Percentiles rank a stretch among this genome's conserved stretches.
Conservation (phyloP, 768 basidiomycete species). For the Phlebiopsis gigantea region DNA sequence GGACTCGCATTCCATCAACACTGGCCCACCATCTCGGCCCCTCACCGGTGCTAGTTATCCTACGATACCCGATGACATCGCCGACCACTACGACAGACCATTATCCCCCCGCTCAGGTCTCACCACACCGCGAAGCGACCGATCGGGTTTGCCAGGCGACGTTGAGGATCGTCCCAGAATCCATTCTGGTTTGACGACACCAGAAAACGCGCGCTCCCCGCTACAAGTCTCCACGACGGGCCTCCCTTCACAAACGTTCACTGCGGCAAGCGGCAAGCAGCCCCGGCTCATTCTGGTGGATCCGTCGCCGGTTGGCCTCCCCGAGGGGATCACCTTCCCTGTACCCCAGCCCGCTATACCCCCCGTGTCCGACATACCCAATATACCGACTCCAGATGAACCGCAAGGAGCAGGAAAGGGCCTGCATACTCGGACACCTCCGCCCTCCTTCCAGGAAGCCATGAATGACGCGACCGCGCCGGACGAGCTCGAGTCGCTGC, state of each 20-base stretch:
- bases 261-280: background rate
- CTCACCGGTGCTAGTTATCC: constrained; percentile 6
- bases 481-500: constrained; percentile 8
- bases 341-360: constrained; percentile 2
- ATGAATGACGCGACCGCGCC: background rate
- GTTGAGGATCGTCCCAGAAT: constrained; percentile 8
- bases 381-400: constrained; percentile 15
- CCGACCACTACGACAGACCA: background rate
- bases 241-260: constrained; percentile 1
- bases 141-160: constrained; percentile 2
- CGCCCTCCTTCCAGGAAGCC: constrained; percentile 8
- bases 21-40: constrained; percentile 8
- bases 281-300: constrained; percentile 8
- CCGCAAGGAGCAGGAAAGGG: background rate
- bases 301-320: constrained; percentile 5
- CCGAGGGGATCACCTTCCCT: background rate
- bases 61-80: constrained; percentile 5
- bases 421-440: background rate
- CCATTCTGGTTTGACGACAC: constrained; percentile 15
- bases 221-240: background rate
- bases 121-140: constrained; percentile 19
- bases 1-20: constrained; percentile 4
- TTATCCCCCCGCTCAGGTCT: constrained; percentile 16
- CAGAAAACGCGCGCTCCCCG: background rate
- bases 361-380: constrained; percentile 11